Percentiles rank a stretch among this genome's conserved stretches.
phyloP scores from a whole-genome alignment of 345 rosid species.

The Brassica napus region DNA sequence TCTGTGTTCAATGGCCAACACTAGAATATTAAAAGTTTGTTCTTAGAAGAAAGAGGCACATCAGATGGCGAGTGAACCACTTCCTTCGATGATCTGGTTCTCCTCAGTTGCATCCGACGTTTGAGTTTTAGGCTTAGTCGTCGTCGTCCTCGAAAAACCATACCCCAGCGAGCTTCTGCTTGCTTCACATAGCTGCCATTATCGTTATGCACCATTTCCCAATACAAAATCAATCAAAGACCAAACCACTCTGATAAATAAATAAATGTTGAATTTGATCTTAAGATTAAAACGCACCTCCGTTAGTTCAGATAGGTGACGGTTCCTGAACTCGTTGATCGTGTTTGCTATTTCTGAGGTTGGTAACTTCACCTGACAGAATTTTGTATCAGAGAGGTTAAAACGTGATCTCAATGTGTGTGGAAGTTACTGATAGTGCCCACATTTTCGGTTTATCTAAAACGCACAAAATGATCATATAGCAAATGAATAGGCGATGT shows the following conservation, averaged over 20 bases:
- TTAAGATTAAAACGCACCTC: conserved; percentile 51
- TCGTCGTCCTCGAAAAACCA: conserved; percentile 63
- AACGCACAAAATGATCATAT: too few species aligned
- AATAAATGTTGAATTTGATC: background rate
- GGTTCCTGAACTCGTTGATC: conserved; percentile 88
- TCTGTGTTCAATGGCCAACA: too few species aligned
- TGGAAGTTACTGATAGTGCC: background rate
- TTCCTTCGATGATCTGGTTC: conserved; percentile 62
- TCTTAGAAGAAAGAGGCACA: background rate
- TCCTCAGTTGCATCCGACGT: conserved; percentile 68
- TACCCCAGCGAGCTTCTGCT: conserved; percentile 97
- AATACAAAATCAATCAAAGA: background rate
- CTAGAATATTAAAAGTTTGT: too few species aligned
- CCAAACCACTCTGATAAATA: background rate
- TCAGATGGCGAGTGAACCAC: conserved; percentile 79
- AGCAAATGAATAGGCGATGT: background rate
- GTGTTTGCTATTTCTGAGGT: conserved; percentile 84
- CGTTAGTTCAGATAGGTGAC: conserved; percentile 87
- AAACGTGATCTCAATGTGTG: background rate
- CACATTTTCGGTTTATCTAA: too few species aligned
- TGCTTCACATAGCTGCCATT: conserved; percentile 72
- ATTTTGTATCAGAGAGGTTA: background rate
- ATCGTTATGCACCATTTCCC: background rate
- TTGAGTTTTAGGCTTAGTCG: conserved; percentile 56
- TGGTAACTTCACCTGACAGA: conserved; percentile 82